Base-by-base conservation (phyloP, 208 protist genomes). In the Trypanosoma theileri region DNA sequence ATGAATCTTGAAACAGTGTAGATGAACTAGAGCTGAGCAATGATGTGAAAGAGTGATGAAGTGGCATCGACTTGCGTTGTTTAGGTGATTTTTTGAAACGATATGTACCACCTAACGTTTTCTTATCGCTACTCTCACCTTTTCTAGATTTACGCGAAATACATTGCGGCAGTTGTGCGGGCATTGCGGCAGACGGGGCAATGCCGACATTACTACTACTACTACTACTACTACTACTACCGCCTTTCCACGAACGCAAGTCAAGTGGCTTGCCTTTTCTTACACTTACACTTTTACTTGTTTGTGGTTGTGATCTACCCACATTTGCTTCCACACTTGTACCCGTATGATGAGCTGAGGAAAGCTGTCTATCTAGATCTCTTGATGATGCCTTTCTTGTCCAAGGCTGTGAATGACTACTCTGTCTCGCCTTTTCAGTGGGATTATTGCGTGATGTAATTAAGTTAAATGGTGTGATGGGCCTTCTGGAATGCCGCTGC, bases 11-110 rank as follows among this genome's bases (percentile, higher is more conserved):
- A 16, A 45, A 41, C 16, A 54, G 9, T 26, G 55, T 68, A 31
- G 54, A 69, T 21, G 26, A 69, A 53, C 64, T 69, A 24, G 52
- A 54, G 9, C 54, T 61, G 10, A 69, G 26, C 41, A 69, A 41
- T 12, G 54, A 60, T 0, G 26, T 58, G 13, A 21, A 17, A 12
- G 4, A 28, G 19, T 40, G 55, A 22, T 1, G 12, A 13, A 11
- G 7, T 45, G 10, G 40, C 26, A n/a, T 0, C 21, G 45, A 45
- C 14, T 53, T 50, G 22, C 19, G 59, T 22, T 35, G n/a, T 13
- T 2, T 22, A 21, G 21, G 4, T 13, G 44, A 17, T 35, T 40
- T 50, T 48, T 11, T 31, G 48, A 50, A 26, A 28, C 57, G 57
- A 50, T 35, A 6, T 35, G 28, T 6, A 35, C 6, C 28, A 35